Evolutionary conservation across 192 early-diverging fungal species (phyloP).

Genomic region (Podila minutissima): DNA sequence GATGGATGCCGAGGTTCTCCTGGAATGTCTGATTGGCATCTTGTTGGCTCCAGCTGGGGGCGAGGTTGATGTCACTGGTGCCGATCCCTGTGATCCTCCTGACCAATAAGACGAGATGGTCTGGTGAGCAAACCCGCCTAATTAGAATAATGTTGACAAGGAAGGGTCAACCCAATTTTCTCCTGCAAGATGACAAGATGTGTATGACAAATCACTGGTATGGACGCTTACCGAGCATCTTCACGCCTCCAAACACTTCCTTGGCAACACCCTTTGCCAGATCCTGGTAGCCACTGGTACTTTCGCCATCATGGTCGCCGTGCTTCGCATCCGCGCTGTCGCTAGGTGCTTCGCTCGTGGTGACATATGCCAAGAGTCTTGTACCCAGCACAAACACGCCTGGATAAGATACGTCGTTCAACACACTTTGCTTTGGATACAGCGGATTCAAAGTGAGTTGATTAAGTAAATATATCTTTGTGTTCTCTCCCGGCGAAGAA

Average conservation of each 20-base stretch:
- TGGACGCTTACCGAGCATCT: conserved; percentile 64
- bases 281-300: conserved; percentile 50
- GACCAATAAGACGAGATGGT: conserved; percentile 74
- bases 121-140: conserved; percentile 69
- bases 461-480: conserved; percentile 61
- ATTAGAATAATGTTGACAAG: neutral
- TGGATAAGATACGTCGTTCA: conserved; percentile 63
- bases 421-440: conserved; percentile 35
- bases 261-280: conserved; percentile 81
- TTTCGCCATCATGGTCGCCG: conserved; percentile 47
- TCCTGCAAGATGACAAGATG: neutral
- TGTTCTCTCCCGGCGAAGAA: conserved; percentile 38
- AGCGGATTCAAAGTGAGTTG: conserved; percentile 53
- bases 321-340: conserved; percentile 65
- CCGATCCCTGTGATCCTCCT: conserved; percentile 19
- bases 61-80: conserved; percentile 26
- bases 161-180: neutral
- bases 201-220: neutral
- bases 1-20: conserved; percentile 24
- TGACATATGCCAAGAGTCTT: conserved; percentile 76
- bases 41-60: conserved; percentile 20
- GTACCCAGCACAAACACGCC: conserved; percentile 72
- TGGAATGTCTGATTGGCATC: conserved; percentile 15
- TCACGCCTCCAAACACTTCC: conserved; percentile 82
- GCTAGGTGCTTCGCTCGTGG: conserved; percentile 56